Base-by-base conservation (phyloP, 768 basidiomycete species). In the Termitomyces sp. region DNA sequence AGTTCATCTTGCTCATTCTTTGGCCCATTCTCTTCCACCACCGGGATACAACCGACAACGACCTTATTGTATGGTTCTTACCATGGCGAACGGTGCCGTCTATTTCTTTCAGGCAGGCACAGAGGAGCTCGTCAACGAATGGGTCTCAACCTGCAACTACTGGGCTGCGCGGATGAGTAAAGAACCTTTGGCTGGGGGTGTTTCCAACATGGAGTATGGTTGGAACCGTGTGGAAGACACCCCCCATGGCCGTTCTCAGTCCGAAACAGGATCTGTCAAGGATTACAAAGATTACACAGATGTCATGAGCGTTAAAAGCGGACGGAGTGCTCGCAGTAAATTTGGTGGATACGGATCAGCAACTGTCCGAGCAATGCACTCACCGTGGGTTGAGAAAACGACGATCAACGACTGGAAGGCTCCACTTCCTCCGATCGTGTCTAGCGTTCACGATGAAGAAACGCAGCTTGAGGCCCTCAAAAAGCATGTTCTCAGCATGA, bases 41-140 rank as follows among this genome's bases (percentile, higher is more conserved):
- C 94, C 94, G 0, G 95, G 96, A 29, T 97, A 97, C 73, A 92
- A 88, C 65, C 76, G 88, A 23, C 86, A 92, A 65, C 85, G 96
- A 18, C 94, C 96, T 5, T 81, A 96, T 66, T 97, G 94, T 68
- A 96, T 99, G 86, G 93, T 94, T 11, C 74, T 99, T 45, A 94
- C 94, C 1, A 77, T 95, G 51, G 77, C 95, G 6, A 85, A 84
- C 60, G 94, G 94, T 10, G 92, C 87, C 3, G 89, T 94, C n/a
- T 96, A 88, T 70, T 97, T 98, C 76, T 97, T 97, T 78, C 97
- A 99, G 70, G 94, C 96, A 1, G 97, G 97, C 1, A 99, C 97
- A 3, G 96, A 97, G 64, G 96, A 98, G 61, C 83, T 99, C n/a
- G 94, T 97, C 47, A 90, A 91, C 63, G 97, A 99, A 70, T 98